Evolutionary conservation across 768 basidiomycete genomes (phyloP), one percentile per base, ranked within the genome.

Genomic region (Amanita subjunquillea): DNA sequence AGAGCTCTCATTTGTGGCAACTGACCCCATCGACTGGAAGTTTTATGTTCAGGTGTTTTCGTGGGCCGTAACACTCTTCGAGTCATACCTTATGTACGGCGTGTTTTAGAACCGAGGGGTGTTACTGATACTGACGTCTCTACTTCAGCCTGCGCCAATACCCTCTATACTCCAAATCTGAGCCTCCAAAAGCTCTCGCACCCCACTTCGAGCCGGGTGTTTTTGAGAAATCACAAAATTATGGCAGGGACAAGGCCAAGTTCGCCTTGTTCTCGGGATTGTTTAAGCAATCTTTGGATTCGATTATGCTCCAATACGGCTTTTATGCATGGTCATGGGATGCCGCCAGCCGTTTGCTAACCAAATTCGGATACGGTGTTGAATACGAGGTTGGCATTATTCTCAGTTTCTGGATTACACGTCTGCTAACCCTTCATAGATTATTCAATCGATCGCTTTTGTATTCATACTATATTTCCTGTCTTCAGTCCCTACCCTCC

Each of bases 211-310:
- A 77, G 13, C 63, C 69, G 8, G 79, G 84, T 2, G 82, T 81
- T 12, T 95, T 94, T 66, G 73, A 81, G 55, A 96, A 96, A 61
- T 93, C 91, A 0, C 95, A 99, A 65, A 70, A 75, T 39, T 99
- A 99, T 69, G 91, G 92, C 17, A 80, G 77, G 48, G 89, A 92
- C 76, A 96, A 96, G 69, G 88, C 92, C 9, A 78, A 78, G 60
- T 94, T 87, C 65, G 79, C 84, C 2, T 67, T 95, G 38, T 62
- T 89, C 59, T 82, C 86, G 0, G 81, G 84, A 1, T 57, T 93
- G 49, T 86, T 80, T 66, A 84, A 83, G 61, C 89, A 92, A 62
- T 58, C 72, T 42, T 61, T 90, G 20, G 87, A 87, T 55, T 86
- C 84, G 17, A 60, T 68, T 1, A 69, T 92, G 68, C 70, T 96